phyloP scores from a whole-genome alignment of 257 asterid species.

The Salvia hispanica region DNA sequence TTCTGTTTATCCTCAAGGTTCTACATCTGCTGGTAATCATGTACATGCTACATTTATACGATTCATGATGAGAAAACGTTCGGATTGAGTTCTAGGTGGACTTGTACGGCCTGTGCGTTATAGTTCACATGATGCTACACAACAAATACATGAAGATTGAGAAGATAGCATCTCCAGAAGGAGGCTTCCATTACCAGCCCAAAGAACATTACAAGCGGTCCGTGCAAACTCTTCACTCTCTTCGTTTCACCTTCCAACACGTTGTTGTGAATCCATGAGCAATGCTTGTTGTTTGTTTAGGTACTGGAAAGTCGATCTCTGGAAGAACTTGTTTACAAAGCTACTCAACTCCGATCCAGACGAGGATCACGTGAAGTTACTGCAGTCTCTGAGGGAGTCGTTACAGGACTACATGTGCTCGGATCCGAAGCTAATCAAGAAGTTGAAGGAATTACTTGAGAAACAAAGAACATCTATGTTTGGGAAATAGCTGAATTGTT shows the following conservation, averaged over 20 bases:
- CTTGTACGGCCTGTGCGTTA: constrained; percentile 76
- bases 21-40: too few relatives aligned
- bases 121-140: constrained; percentile 89
- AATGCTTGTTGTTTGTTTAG: constrained; percentile 33
- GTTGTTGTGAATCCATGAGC: background rate
- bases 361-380: constrained; percentile 57
- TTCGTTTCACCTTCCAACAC: background rate
- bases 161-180: constrained; percentile 49
- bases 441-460: constrained; percentile 61
- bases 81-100: constrained; percentile 60
- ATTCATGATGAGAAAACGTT: background rate
- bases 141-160: constrained; percentile 81
- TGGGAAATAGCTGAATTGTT: background rate
- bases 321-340: constrained; percentile 70
- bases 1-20: too few relatives aligned
- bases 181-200: constrained; percentile 62
- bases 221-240: background rate
- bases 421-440: constrained; percentile 64
- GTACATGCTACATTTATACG: background rate
- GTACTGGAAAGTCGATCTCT: constrained; percentile 79
- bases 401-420: constrained; percentile 54
- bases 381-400: constrained; percentile 30
- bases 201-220: constrained; percentile 75
- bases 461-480: constrained; percentile 75
- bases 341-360: constrained; percentile 59